phyloP scores from a whole-genome alignment of 1,284 basidiomycete species.

The Ustilago bromivora region DNA sequence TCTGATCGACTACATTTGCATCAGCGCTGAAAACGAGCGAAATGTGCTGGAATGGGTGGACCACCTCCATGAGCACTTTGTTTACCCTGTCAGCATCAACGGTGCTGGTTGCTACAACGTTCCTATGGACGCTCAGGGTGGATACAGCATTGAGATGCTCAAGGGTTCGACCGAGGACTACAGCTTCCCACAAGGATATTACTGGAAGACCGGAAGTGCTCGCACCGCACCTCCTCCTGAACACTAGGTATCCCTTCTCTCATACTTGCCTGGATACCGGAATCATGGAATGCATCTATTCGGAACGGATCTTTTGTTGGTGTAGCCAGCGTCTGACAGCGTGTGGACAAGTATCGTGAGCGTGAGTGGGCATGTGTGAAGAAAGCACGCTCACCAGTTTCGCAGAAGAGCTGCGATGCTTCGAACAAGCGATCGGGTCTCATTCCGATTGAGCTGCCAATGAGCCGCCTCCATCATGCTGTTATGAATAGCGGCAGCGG shows the following conservation, averaged over 20 bases:
- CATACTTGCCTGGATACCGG: background rate
- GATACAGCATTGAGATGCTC: constrained; percentile 72
- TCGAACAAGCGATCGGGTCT: background rate
- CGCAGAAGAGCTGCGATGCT: background rate
- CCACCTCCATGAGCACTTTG: constrained; percentile 93
- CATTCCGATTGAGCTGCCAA: background rate
- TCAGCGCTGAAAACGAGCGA: constrained; percentile 90
- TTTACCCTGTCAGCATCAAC: constrained; percentile 90
- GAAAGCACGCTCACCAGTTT: background rate
- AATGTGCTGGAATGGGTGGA: constrained; percentile 84
- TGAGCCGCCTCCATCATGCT: background rate
- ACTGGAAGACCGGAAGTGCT: constrained; percentile 68
- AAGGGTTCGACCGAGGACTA: constrained; percentile 71
- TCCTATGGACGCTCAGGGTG: constrained; percentile 73
- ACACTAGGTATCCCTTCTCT: constrained; percentile 20
- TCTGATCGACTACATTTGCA: constrained; percentile 84
- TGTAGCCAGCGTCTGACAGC: background rate
- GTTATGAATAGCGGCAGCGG: background rate
- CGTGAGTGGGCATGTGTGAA: background rate
- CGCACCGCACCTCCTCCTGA: constrained; percentile 48
- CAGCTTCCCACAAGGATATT: constrained; percentile 70
- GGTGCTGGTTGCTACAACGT: constrained; percentile 85
- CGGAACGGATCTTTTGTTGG: background rate
- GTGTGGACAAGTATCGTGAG: background rate
- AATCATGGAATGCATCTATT: constrained; percentile 5